Base-by-base conservation (phyloP, 2,329 filamentous ascomycete genomes). In the Claviceps lovelessii region DNA sequence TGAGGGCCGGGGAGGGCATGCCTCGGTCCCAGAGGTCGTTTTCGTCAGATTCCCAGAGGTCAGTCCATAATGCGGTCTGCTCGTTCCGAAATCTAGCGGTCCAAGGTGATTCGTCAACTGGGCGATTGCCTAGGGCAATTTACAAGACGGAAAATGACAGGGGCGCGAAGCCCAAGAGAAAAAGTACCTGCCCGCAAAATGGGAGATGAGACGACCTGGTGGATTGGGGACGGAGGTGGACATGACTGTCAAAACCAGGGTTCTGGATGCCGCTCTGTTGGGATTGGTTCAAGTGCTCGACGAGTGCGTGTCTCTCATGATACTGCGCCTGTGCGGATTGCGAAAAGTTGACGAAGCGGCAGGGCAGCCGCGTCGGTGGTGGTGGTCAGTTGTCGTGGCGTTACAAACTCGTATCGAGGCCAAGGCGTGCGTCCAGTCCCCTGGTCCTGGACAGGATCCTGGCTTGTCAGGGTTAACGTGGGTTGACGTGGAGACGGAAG, bases 11-110 rank as follows among this genome's bases (percentile, higher is more conserved):
- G 2, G 52, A 54, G 15, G 55, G 55, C 31, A 33, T 52, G 15
- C 44, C 44, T 10, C 52, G 55, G 42, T 56, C 55, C 55, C 52
- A 56, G 52, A 56, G 52, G 37, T 54, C 44, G 35, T 49, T 46
- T 37, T 56, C 48, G 37, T 51, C 42, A 11, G 55, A 52, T n/a
- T 54, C 51, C 55, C 55, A 56, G 35, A 56, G 52, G 5, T 35
- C 29, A 15, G 39, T 35, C 55, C 52, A 56, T 23, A 48, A 52
- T n/a, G 29, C 48, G n/a, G 31, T 49, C 29, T 54, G 55, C 23
- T 56, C 33, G 6, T 35, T 49, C 11, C 55, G 52, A 31, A 48
- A 46, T 44, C 51, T 56, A 19, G 33, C 17, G 48, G 17, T 19
- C 6, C 42, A 45, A 11, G 9, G 10, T 19, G 42, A 45, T 23